These are phyloP conservation scores for Diaporthe capsici DNA, from an alignment of 2,329 filamentous ascomycete genomes.

Conservation along the genomic window DNA sequence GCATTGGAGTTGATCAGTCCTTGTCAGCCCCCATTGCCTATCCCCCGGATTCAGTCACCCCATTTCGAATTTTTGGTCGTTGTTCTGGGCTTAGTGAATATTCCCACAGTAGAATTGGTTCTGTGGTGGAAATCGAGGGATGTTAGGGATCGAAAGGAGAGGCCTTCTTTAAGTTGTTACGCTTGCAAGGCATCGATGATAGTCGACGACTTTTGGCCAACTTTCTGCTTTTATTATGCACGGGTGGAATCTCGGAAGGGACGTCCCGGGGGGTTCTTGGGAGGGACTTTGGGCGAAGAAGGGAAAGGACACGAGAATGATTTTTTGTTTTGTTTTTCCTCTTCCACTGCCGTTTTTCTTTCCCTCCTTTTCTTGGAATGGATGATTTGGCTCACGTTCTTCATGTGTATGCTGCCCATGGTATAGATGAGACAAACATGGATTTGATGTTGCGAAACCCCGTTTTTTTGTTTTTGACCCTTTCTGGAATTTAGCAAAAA, in stretches of 20 bases:
- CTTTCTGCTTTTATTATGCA: not conserved
- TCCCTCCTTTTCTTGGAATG: slow-evolving; percentile 28
- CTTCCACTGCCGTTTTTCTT: not conserved
- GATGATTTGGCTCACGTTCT: slow-evolving; percentile 38
- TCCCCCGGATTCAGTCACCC: not conserved
- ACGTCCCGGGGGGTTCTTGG: not conserved
- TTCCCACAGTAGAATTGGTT: not conserved
- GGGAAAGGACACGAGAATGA: slow-evolving; percentile 22
- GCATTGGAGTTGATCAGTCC: slow-evolving; percentile 7
- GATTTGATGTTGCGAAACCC: slow-evolving; percentile 27
- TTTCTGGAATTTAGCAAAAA: not conserved
- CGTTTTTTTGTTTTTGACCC: not conserved
- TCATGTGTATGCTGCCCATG: slow-evolving; percentile 42
- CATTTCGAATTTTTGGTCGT: not conserved
- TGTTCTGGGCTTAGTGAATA: not conserved
- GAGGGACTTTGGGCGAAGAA: slow-evolving; percentile 9
- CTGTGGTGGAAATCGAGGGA: not conserved
- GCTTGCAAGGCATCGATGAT: not conserved
- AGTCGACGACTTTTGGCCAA: not conserved
- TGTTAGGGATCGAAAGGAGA: not conserved
- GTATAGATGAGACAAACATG: slow-evolving; percentile 42
- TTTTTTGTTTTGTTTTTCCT: not conserved
- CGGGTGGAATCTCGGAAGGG: not conserved
- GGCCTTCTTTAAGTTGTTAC: not conserved
- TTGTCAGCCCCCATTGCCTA: not conserved